Conservation (phyloP, 208 protist species). For the Acanthamoeba triangularis region DNA sequence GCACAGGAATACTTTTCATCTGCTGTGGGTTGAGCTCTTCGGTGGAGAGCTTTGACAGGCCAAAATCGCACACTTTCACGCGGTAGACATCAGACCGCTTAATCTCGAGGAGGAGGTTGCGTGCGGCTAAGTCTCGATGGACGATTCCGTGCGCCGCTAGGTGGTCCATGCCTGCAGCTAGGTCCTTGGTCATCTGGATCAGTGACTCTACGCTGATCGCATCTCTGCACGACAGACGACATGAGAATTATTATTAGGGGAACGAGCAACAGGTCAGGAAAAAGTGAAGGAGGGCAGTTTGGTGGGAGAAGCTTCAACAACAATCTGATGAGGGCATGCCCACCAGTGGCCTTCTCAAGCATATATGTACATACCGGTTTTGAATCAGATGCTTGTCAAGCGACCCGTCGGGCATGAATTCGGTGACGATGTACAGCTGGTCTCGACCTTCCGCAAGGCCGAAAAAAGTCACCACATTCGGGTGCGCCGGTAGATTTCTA, state of each 20-base stretch:
- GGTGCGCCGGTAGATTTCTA: slow-evolving; percentile 68
- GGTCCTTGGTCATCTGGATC: slow-evolving; percentile 71
- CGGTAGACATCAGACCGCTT: slow-evolving; percentile 28
- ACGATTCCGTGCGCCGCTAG: slow-evolving; percentile 31
- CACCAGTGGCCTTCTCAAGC: too few relatives aligned
- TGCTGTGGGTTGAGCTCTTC: slow-evolving; percentile 35
- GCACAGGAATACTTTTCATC: slow-evolving; percentile 65
- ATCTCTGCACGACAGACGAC: neutral
- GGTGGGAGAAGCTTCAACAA: too few relatives aligned
- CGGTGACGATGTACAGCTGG: slow-evolving; percentile 66
- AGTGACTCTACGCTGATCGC: slow-evolving; percentile 33
- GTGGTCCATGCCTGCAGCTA: slow-evolving; percentile 74
- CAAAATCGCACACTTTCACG: slow-evolving; percentile 78
- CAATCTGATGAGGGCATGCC: neutral
- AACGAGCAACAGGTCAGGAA: neutral
- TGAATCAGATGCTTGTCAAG: slow-evolving; percentile 66
- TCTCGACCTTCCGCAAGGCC: slow-evolving; percentile 46
- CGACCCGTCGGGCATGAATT: slow-evolving; percentile 72
- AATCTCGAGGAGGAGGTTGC: slow-evolving; percentile 71
- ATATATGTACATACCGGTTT: neutral
- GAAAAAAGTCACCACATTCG: slow-evolving; percentile 74
- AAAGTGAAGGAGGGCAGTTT: too few relatives aligned
- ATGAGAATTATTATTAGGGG: too few relatives aligned
- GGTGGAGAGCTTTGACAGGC: neutral
- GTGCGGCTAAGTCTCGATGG: slow-evolving; percentile 55